Evolutionary conservation across 2,329 filamentous ascomycete species (phyloP), one percentile per base, ranked within the genome.

Genomic region (Chalaropsis ovoidea): DNA sequence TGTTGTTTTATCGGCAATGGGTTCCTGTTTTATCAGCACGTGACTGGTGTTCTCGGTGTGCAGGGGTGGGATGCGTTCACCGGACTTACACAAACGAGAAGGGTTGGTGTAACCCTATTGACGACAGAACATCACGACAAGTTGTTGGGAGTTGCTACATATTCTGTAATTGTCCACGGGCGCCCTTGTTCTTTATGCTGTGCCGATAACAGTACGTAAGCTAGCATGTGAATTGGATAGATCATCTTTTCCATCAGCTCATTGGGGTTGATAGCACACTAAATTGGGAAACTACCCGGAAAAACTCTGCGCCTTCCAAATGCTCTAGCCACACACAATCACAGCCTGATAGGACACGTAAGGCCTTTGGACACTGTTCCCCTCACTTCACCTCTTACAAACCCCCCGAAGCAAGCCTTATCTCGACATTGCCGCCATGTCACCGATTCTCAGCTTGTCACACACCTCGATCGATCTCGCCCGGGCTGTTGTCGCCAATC

Each of bases 401-500:
- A 39, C 35, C 4, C 35, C 35, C 35, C 1, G 5, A 39, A 8
- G 1, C 35, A 10, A 6, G 35, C 8, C 35, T 1, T 10, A 39
- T 39, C 35, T 39, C 35, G 8, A 39, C 22, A 22, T 52, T 19
- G 19, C 15, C n/a, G 17, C 52, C 4, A 68, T 68, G 64, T 31
- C 64, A 8, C 11, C 67, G 5, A 65, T 68, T 24, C 61, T 68
- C 52, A 64, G 31, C 22, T 43, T 56, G 22, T 24, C 52, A 4
- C 62, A 65, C 39, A 54, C 41, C 24, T 61, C 61, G 11, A 63
- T 68, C 27, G 67, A 65, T 19, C 15, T 68, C 22, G 31, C 64
- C 27, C 52, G 67, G 2, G 67, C 67, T 8, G 58, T 68, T 47
- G 61, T 65, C n/a, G 67, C 67, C 35, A 61, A 68, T 43, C 67